A percentile compares a stretch with the other conserved stretches of the same genome.
Evolutionary conservation across 805 yeast genomes (phyloP).

Genomic region (Candida bentonensis): DNA sequence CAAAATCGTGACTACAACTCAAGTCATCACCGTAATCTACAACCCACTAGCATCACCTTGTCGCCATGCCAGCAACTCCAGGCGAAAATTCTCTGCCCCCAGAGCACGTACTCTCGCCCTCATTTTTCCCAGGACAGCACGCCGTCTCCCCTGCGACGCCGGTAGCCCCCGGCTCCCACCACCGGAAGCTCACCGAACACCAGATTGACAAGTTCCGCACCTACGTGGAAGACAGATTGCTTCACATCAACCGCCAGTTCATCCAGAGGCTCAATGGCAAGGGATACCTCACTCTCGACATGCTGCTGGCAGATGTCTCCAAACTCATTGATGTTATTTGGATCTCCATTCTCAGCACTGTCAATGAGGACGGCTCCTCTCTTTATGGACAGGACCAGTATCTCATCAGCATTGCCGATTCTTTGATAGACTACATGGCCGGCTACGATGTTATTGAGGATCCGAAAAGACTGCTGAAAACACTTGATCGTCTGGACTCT

Average conservation of each 20-base stretch:
- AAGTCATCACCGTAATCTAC: too few relatives aligned
- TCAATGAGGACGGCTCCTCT: slow-evolving; percentile 8
- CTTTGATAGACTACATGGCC: slow-evolving; percentile 44
- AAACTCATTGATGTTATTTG: slow-evolving; percentile 42
- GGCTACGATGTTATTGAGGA: slow-evolving; percentile 19
- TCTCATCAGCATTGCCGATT: slow-evolving; percentile 50
- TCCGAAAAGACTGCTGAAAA: slow-evolving; percentile 24
- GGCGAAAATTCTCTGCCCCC: too few relatives aligned
- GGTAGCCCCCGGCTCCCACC: not conserved
- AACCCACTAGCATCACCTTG: too few relatives aligned
- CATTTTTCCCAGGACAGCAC: slow-evolving; percentile 10
- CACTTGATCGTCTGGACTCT: slow-evolving; percentile 27
- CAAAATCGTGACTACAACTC: too few relatives aligned
- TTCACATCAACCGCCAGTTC: slow-evolving; percentile 12
- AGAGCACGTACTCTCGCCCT: slow-evolving; percentile 35
- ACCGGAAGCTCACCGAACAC: not conserved
- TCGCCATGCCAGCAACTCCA: too few relatives aligned
- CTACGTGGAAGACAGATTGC: slow-evolving; percentile 12
- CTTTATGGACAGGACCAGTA: slow-evolving; percentile 49
- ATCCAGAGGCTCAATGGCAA: slow-evolving; percentile 11
- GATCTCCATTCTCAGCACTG: slow-evolving; percentile 36
- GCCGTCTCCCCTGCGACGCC: not conserved
- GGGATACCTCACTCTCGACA: slow-evolving; percentile 10
- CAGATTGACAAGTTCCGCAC: slow-evolving; percentile 2
- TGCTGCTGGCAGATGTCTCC: slow-evolving; percentile 27